Conservation (phyloP, 768 basidiomycete genomes). For the Rhodocollybia butyracea region DNA sequence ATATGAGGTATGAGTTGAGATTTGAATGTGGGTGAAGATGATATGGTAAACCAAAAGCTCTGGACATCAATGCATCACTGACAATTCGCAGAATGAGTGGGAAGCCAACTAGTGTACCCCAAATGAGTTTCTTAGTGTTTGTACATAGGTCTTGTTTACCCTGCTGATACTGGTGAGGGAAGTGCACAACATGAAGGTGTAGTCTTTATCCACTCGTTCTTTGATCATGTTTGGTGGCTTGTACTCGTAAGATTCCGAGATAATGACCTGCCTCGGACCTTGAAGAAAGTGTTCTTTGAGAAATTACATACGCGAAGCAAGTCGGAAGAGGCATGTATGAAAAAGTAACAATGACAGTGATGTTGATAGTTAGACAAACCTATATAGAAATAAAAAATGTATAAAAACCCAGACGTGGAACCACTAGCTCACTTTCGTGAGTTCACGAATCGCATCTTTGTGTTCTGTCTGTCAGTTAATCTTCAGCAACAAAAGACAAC, state of each 20-base stretch:
- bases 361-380: constrained; percentile 88
- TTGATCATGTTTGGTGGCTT: constrained; percentile 92
- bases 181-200: constrained; percentile 74
- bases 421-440: constrained; percentile 70
- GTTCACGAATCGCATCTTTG: constrained; percentile 84
- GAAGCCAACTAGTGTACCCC: constrained; percentile 73
- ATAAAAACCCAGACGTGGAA: not conserved
- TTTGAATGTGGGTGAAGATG: constrained; percentile 16
- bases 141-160: constrained; percentile 97
- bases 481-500: not conserved
- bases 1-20: not conserved
- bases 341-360: constrained; percentile 92
- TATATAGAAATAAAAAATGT: constrained; percentile 20
- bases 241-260: constrained; percentile 85
- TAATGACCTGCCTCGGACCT: constrained; percentile 91
- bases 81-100: constrained; percentile 20
- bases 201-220: constrained; percentile 90
- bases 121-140: constrained; percentile 87
- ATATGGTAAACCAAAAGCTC: constrained; percentile 24
- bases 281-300: constrained; percentile 7
- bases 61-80: constrained; percentile 23
- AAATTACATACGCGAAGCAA: not conserved
- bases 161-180: constrained; percentile 86
- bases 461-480: constrained; percentile 68
- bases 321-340: constrained; percentile 46